phyloP scores from a whole-genome alignment of 1,139 yeast genomes.

The Kodamaea arcana region DNA sequence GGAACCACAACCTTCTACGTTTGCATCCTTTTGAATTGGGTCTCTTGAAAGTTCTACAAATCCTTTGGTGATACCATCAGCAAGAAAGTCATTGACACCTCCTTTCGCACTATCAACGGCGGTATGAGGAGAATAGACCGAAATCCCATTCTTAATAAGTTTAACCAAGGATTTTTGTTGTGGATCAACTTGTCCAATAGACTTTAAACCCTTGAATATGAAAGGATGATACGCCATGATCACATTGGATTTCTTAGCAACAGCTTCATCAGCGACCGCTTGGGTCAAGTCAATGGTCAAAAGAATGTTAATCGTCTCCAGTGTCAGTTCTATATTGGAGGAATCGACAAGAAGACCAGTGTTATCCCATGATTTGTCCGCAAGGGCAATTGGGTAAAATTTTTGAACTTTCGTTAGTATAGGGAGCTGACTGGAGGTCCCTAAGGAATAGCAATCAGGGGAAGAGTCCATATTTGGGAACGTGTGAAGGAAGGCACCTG shows the following conservation, averaged over 20 bases:
- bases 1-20: constrained; percentile 62
- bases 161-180: constrained; percentile 76
- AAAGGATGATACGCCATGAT: constrained; percentile 93
- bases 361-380: constrained; percentile 91
- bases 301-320: constrained; percentile 44
- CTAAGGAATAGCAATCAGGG: too few species aligned
- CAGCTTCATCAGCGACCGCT: constrained; percentile 82
- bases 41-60: constrained; percentile 18
- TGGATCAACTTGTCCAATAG: constrained; percentile 63
- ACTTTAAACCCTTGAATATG: constrained; percentile 82
- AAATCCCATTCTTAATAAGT: constrained; percentile 68
- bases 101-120: constrained; percentile 89
- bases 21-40: constrained; percentile 26
- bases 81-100: constrained; percentile 93
- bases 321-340: constrained; percentile 21
- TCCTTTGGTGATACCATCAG: constrained; percentile 49
- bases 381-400: constrained; percentile 67
- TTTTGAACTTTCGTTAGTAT: constrained; percentile 48
- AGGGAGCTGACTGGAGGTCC: too few species aligned
- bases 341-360: constrained; percentile 83
- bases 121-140: constrained; percentile 94
- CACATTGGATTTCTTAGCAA: constrained; percentile 45
- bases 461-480: too few species aligned
- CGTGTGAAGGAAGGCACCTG: too few species aligned
- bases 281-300: constrained; percentile 83